Conservation (phyloP, 2,329 filamentous ascomycete species). For the Albifimbria verrucaria region DNA sequence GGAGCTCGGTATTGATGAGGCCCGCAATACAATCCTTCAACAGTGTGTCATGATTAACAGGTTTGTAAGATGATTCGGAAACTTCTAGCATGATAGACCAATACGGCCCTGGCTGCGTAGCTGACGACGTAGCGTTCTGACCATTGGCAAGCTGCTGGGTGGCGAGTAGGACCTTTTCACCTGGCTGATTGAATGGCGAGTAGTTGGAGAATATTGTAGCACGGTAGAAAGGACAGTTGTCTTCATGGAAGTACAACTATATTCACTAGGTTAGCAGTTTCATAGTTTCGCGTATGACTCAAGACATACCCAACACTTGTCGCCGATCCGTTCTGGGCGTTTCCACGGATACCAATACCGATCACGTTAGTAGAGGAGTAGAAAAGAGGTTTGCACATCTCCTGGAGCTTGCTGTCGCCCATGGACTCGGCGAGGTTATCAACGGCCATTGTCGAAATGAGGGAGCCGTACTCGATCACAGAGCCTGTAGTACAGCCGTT, state of each 20-base stretch:
- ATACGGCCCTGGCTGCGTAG: slow-evolving; percentile 78
- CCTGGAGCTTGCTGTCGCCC: slow-evolving; percentile 79
- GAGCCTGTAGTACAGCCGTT: too few species aligned
- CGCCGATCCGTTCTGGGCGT: slow-evolving; percentile 91
- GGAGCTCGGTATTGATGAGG: too few species aligned
- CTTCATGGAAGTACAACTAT: slow-evolving; percentile 87
- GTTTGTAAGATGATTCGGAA: too few species aligned
- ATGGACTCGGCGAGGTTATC: slow-evolving; percentile 85
- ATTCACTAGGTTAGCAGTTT: not conserved
- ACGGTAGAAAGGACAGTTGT: slow-evolving; percentile 93
- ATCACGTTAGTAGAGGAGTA: slow-evolving; percentile 98
- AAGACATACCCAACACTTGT: slow-evolving; percentile 96
- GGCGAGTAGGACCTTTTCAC: slow-evolving; percentile 69
- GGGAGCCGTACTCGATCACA: slow-evolving; percentile 84
- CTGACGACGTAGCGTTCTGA: slow-evolving; percentile 64
- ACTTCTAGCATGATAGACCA: slow-evolving; percentile 98
- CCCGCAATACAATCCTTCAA: too few species aligned
- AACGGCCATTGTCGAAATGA: slow-evolving; percentile 94
- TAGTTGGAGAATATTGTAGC: slow-evolving; percentile 98
- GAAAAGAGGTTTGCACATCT: slow-evolving; percentile 84
- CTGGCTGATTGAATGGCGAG: slow-evolving; percentile 88
- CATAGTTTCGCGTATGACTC: not conserved
- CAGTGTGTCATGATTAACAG: too few species aligned
- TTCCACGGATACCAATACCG: slow-evolving; percentile 90
- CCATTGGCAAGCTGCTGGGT: slow-evolving; percentile 77